A percentile compares a stretch with the other conserved stretches of the same genome.
Conservation (phyloP, 2,329 filamentous ascomycete genomes). For the Lanzia echinophila region DNA sequence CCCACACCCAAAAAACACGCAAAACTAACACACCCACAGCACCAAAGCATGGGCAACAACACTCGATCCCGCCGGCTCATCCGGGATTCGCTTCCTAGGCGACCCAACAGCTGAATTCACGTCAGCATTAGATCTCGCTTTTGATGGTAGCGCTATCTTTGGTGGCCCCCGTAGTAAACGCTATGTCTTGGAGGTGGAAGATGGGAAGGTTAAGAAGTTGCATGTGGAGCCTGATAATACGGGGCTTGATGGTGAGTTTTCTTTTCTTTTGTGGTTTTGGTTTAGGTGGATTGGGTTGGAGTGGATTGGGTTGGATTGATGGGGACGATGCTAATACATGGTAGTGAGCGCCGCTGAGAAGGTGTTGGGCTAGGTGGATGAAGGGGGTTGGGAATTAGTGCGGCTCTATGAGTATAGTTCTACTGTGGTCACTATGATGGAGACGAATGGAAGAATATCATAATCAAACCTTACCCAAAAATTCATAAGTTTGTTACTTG, state of each 20-base stretch:
- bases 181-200: conserved; percentile 75
- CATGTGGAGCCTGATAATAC: conserved; percentile 87
- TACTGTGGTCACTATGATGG: too few species aligned
- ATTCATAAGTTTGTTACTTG: too few species aligned
- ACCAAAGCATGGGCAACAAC: conserved; percentile 84
- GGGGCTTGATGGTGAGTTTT: conserved; percentile 61
- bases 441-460: too few species aligned
- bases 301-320: neutral
- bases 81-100: conserved; percentile 83
- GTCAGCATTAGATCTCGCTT: conserved; percentile 73
- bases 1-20: neutral
- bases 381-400: neutral
- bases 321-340: conserved; percentile 9
- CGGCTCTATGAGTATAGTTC: too few species aligned
- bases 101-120: conserved; percentile 77
- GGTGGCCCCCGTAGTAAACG: conserved; percentile 79
- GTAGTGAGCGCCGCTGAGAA: conserved; percentile 44
- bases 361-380: conserved; percentile 34
- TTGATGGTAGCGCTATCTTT: conserved; percentile 74
- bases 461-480: too few species aligned
- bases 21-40: conserved; percentile 36
- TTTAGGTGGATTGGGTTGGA: neutral
- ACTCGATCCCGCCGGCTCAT: conserved; percentile 67
- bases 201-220: conserved; percentile 76
- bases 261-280: neutral